These are phyloP conservation scores for Candida easanensis DNA, from an alignment of 805 yeast genomes.

Conservation along the genomic window DNA sequence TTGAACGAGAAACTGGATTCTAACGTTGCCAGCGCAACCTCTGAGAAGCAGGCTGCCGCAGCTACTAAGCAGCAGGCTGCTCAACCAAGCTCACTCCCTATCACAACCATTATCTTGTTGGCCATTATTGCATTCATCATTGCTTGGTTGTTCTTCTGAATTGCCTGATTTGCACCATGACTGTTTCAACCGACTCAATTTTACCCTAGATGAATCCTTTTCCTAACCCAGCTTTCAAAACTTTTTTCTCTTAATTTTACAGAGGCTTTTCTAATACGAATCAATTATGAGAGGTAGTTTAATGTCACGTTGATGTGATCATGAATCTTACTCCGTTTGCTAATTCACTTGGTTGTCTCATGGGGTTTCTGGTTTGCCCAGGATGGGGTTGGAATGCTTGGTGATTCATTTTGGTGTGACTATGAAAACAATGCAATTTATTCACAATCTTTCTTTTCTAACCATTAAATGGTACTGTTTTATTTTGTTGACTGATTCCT, in stretches of 20 bases:
- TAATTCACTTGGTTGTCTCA: too few relatives aligned
- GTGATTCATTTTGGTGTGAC: too few relatives aligned
- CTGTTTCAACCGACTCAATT: too few relatives aligned
- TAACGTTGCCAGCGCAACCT: conserved; percentile 29
- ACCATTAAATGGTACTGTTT: not conserved
- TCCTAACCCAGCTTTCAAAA: too few relatives aligned
- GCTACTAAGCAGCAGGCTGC: conserved; percentile 13
- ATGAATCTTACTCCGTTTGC: too few relatives aligned
- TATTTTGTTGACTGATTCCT: not conserved
- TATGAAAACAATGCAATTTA: not conserved
- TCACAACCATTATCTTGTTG: conserved; percentile 49
- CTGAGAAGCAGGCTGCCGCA: conserved; percentile 23
- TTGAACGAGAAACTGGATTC: conserved; percentile 46
- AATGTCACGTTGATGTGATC: too few relatives aligned
- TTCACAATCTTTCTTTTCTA: not conserved
- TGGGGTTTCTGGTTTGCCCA: too few relatives aligned
- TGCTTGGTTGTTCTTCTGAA: conserved; percentile 64
- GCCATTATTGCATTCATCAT: conserved; percentile 54
- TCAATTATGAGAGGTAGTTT: too few relatives aligned
- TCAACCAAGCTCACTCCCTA: conserved; percentile 50
- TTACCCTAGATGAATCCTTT: not conserved
- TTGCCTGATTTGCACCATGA: too few relatives aligned
- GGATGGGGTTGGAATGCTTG: too few relatives aligned
- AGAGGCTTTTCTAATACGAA: too few relatives aligned
- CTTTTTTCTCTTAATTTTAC: too few relatives aligned